Percentiles rank a stretch among this genome's conserved stretches.
Conservation (phyloP, 148 eudicot genomes). For the Rhododendron williamsianum region DNA sequence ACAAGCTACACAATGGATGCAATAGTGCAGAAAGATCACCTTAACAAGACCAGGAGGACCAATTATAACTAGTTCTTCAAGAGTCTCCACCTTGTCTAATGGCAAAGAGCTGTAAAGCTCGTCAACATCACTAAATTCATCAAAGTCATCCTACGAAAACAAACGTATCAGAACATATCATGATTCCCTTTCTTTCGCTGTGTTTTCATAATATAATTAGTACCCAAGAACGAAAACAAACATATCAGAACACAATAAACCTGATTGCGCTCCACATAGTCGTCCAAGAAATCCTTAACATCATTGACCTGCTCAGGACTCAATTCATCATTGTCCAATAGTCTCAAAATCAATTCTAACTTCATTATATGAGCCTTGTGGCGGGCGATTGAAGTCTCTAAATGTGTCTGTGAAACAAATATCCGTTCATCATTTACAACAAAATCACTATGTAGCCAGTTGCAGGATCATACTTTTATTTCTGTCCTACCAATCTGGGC, state of each 20-base stretch:
- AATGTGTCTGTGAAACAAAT: conserved; percentile 56
- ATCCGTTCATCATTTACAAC: conserved; percentile 4
- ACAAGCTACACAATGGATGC: neutral
- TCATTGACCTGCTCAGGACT: conserved; percentile 97
- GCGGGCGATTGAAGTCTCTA: conserved; percentile 85
- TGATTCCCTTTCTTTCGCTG: neutral
- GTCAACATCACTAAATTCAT: conserved; percentile 91
- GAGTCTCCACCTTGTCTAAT: conserved; percentile 90
- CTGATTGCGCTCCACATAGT: conserved; percentile 98
- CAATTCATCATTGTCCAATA: conserved; percentile 87
- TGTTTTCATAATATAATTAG: neutral
- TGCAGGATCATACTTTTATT: neutral
- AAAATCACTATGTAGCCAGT: conserved; percentile 5
- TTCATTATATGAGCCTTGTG: conserved; percentile 98
- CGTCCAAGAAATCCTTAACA: conserved; percentile 90
- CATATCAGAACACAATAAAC: conserved; percentile 22
- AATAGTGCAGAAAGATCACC: conserved; percentile 36
- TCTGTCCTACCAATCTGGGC: conserved; percentile 84
- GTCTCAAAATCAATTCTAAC: conserved; percentile 81
- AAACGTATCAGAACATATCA: neutral
- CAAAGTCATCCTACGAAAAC: conserved; percentile 78
- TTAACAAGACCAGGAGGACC: conserved; percentile 75
- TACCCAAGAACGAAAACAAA: neutral
- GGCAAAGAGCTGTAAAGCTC: conserved; percentile 88
- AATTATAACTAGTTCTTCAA: conserved; percentile 85